Base-by-base conservation (phyloP, 140 eudicot species). In the Flaveria floridana region DNA sequence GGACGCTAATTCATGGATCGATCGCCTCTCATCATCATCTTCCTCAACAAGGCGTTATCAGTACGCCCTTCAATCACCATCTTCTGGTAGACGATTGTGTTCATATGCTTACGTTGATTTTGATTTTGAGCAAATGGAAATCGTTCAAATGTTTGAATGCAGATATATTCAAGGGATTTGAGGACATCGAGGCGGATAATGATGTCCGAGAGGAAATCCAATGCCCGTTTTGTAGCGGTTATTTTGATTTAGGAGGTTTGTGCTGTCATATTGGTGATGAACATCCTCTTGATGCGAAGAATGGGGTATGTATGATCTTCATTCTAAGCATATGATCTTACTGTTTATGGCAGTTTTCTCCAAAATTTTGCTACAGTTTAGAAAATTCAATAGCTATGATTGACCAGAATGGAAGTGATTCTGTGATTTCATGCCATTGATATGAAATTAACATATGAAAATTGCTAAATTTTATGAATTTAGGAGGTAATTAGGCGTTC, bases 211-310 rank as follows among this genome's bases (percentile, higher is more conserved):
- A 88, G 81, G 99, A 94, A 72, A 90, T 76, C 62, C 89, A 88
- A 1, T 94, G 99, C 85, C 97, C 96, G 1, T 94, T 90, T 81
- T 94, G 99, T 74, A 65, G 90, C 0, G 90, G 90, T 18, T 85
- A 86, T 85, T 94, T 85, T 28, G 99, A 90, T 84, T 85, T 94
- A 37, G 89, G 91, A 10, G 97, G 97, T 11, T 84, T 94, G 58
- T 94, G 99, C 79, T 87, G 96, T 79, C 99, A 94, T 82, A 88
- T 94, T 6, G 99, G 91, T 50, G 99, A 94, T 37, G 91, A 90
- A 68, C 99, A 94, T 78, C 90, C 91, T 65, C 82, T 76, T 3
- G 97, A 94, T 74, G 88, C 97, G 56, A 90, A 79, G 53, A 94
- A 94, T 84, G 99, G 99, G 99, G 97, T 94, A 88, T 64, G 64